Conservation (phyloP, 805 yeast species). For the Hanseniaspora occidentalis region DNA sequence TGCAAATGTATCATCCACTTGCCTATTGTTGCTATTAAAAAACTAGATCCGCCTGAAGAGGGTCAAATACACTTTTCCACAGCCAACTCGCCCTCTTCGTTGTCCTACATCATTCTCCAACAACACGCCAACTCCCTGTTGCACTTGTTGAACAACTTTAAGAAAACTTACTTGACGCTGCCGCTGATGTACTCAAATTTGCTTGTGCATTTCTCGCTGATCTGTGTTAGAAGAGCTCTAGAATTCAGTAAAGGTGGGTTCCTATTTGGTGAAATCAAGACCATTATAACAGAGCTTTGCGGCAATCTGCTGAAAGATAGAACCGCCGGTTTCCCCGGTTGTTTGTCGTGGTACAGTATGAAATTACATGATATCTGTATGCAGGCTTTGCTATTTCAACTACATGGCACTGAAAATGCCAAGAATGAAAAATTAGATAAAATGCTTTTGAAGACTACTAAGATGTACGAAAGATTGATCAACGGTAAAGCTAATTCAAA, state of each 20-base stretch:
- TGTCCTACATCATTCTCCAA: conserved; percentile 56
- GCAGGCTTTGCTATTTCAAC: conserved; percentile 45
- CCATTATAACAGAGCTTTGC: conserved; percentile 37
- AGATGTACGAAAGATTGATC: conserved; percentile 17
- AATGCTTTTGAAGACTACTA: conserved; percentile 16
- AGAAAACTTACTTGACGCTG: conserved; percentile 36
- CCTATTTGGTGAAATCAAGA: conserved; percentile 55
- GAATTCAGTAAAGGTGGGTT: conserved; percentile 81
- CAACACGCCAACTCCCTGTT: conserved; percentile 54
- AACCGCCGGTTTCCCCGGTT: conserved; percentile 43
- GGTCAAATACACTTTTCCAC: conserved; percentile 9
- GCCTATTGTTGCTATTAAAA: conserved; percentile 42
- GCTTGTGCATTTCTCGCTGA: conserved; percentile 46
- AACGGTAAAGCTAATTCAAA: conserved; percentile 2
- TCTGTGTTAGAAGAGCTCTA: conserved; percentile 63
- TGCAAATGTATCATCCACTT: conserved; percentile 53
- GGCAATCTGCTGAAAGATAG: conserved; percentile 40
- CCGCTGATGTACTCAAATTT: conserved; percentile 54
- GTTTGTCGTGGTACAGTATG: conserved; percentile 44
- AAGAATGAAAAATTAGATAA: conserved; percentile 18
- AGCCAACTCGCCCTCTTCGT: conserved; percentile 21
- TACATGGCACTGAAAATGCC: conserved; percentile 23
- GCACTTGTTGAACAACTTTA: conserved; percentile 33
- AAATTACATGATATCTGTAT: conserved; percentile 46
- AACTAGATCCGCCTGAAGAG: conserved; percentile 16